phyloP scores from a whole-genome alignment of 1,284 basidiomycete species.

The Ceratobasidium sp. region DNA sequence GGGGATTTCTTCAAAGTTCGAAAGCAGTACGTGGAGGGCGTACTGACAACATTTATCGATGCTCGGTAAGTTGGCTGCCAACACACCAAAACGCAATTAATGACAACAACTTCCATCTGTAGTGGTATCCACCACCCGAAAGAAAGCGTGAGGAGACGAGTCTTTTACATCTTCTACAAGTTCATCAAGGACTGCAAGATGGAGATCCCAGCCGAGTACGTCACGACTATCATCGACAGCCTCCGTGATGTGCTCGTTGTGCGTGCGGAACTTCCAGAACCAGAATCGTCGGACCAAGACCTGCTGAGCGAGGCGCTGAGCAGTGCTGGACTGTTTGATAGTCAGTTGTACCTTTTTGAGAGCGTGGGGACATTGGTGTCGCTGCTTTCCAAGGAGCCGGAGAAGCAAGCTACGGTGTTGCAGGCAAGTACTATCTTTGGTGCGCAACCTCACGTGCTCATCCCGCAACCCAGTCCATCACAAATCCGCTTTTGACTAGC shows the following conservation, averaged over 20 bases:
- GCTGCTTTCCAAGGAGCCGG: constrained; percentile 67
- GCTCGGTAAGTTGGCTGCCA: constrained; percentile 65
- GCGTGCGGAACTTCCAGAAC: constrained; percentile 71
- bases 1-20: constrained; percentile 96
- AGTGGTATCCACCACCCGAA: constrained; percentile 91
- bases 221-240: constrained; percentile 75
- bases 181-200: constrained; percentile 89
- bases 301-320: constrained; percentile 83
- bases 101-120: neutral
- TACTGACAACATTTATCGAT: constrained; percentile 91
- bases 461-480: constrained; percentile 64
- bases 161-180: constrained; percentile 93
- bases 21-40: constrained; percentile 84
- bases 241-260: constrained; percentile 79
- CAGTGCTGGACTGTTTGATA: constrained; percentile 80
- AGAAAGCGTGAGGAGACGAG: constrained; percentile 76
- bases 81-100: neutral
- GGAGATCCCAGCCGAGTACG: constrained; percentile 81
- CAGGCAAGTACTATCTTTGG: constrained; percentile 54
- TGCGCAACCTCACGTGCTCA: constrained; percentile 1
- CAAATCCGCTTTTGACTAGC: constrained; percentile 83
- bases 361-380: constrained; percentile 88
- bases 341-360: constrained; percentile 96
- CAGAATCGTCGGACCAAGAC: constrained; percentile 54
- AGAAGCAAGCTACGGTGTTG: constrained; percentile 79